Conservation (phyloP, 176 grass and related monocot species). For the Triticum dicoccoides region DNA sequence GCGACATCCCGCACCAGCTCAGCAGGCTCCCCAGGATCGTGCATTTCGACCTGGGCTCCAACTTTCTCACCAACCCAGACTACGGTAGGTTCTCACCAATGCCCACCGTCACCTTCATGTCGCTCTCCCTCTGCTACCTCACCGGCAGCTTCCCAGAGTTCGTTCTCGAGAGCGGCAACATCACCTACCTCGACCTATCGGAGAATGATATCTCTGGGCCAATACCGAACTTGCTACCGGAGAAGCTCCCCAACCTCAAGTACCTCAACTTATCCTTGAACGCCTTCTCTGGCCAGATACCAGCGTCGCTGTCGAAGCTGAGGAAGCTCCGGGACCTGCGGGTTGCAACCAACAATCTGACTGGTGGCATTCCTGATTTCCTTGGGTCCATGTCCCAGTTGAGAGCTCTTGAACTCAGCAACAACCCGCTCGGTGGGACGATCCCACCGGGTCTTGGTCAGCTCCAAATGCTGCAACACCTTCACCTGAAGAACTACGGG, state of each 20-base stretch:
- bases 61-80: constrained; percentile 37
- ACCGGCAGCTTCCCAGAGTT: constrained; percentile 35
- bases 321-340: background rate
- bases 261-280: background rate
- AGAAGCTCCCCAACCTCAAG: no score
- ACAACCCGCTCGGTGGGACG: constrained; percentile 21
- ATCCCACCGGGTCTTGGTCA: constrained; percentile 22
- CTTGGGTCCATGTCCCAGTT: constrained; percentile 32
- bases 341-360: constrained; percentile 6
- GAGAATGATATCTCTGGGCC: constrained; percentile 27
- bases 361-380: constrained; percentile 12
- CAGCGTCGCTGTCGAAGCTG: background rate
- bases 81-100: constrained; percentile 37
- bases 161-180: constrained; percentile 32
- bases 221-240: background rate
- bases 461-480: constrained; percentile 22
- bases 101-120: constrained; percentile 48
- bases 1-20: constrained; percentile 42
- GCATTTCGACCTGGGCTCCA: constrained; percentile 44
- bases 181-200: constrained; percentile 62
- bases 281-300: background rate
- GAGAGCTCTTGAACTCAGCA: constrained; percentile 25
- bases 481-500: background rate
- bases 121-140: constrained; percentile 48
- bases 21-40: constrained; percentile 40